Percentiles rank a stretch among this genome's conserved stretches.
Evolutionary conservation across 192 early-diverging fungal genomes (phyloP).

Genomic region (Lunasporangiospora selenospora): DNA sequence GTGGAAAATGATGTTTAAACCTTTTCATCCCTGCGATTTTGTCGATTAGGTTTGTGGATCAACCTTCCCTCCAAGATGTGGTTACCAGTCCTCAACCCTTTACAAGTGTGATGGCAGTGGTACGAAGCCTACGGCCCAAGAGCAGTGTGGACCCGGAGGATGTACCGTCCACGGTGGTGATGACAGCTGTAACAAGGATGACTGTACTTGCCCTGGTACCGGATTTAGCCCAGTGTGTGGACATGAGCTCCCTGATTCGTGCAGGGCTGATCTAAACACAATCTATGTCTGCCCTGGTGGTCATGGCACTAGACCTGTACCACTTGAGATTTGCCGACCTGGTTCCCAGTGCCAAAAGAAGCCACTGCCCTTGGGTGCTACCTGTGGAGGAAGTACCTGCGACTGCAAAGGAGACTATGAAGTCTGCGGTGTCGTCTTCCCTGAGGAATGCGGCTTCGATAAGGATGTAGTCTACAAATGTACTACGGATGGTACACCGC

Average conservation of each 20-base stretch:
- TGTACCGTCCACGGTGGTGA: neutral
- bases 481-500: neutral
- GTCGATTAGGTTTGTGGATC: neutral
- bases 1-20: no score
- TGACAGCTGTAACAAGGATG: neutral
- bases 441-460: neutral
- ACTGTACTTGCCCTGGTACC: neutral
- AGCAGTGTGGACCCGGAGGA: neutral
- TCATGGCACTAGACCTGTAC: neutral
- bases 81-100: neutral
- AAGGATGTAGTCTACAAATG: constrained; percentile 6
- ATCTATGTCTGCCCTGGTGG: neutral
- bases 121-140: neutral
- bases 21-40: no score
- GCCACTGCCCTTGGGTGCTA: neutral
- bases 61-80: constrained; percentile 1
- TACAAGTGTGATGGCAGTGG: constrained; percentile 1
- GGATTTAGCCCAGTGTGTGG: constrained; percentile 6
- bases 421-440: constrained; percentile 1
- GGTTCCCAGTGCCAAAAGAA: constrained; percentile 1
- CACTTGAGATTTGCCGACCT: neutral
- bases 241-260: neutral
- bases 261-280: neutral
- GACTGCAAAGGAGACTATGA: constrained; percentile 2
- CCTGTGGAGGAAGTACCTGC: constrained; percentile 1